phyloP scores from a whole-genome alignment of 495 filamentous ascomycete genomes.

The Tuber microsphaerosporum region DNA sequence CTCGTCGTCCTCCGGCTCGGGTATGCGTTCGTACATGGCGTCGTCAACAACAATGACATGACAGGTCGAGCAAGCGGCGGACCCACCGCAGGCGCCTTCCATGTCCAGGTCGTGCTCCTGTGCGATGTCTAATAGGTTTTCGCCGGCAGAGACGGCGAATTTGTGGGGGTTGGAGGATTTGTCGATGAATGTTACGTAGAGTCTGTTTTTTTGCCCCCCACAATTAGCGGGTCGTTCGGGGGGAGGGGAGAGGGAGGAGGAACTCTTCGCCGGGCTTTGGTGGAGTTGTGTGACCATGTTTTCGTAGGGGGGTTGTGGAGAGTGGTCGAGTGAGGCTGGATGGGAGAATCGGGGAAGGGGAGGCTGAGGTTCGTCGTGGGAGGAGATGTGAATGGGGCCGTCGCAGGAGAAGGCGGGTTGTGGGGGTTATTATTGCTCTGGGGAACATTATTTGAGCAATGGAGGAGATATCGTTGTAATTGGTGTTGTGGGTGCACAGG shows the following conservation, averaged over 20 bases:
- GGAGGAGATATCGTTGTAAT: neutral
- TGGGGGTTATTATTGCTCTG: neutral
- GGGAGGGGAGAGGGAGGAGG: constrained; percentile 33
- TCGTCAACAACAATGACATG: constrained; percentile 86
- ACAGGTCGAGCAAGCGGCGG: constrained; percentile 94
- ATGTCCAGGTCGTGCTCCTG: constrained; percentile 93
- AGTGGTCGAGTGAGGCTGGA: constrained; percentile 50
- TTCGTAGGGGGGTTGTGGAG: constrained; percentile 53
- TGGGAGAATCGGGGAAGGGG: neutral
- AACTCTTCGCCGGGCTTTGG: constrained; percentile 95
- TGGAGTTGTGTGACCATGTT: constrained; percentile 71
- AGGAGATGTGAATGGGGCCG: neutral
- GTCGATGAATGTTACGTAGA: constrained; percentile 86
- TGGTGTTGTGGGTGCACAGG: neutral
- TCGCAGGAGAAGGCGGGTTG: neutral
- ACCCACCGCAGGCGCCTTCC: constrained; percentile 94
- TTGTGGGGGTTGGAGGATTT: constrained; percentile 74
- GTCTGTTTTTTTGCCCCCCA: constrained; percentile 48
- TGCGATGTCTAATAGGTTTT: constrained; percentile 90
- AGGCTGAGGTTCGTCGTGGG: neutral
- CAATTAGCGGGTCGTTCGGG: constrained; percentile 12
- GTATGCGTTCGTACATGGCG: constrained; percentile 81
- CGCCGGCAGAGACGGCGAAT: constrained; percentile 72
- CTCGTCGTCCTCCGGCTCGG: constrained; percentile 91
- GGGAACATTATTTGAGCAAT: neutral